These are phyloP conservation scores for Dissophora ornata DNA, from an alignment of 192 early-diverging fungal species.

Conservation along the genomic window DNA sequence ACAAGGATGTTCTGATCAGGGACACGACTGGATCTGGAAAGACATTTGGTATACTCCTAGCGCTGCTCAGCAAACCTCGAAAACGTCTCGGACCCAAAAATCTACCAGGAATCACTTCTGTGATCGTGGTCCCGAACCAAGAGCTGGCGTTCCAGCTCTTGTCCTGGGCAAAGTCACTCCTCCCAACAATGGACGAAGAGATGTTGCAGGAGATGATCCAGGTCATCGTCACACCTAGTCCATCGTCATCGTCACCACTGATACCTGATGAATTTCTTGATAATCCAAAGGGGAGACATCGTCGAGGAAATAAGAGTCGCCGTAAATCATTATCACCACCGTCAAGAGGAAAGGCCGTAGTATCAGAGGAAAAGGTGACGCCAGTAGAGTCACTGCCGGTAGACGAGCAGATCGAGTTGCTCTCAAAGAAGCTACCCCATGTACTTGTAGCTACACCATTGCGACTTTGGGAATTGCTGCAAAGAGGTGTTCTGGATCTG, in stretches of 20 bases:
- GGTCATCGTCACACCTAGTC: constrained; percentile 9
- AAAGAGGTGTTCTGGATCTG: constrained; percentile 41
- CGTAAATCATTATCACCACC: too few relatives aligned
- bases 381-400: too few relatives aligned
- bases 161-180: constrained; percentile 55
- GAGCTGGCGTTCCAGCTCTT: constrained; percentile 64
- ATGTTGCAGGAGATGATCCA: constrained; percentile 38
- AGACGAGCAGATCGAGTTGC: constrained; percentile 26
- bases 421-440: constrained; percentile 37
- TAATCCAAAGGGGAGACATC: not conserved
- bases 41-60: constrained; percentile 62
- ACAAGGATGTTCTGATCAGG: constrained; percentile 60
- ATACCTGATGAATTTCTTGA: not conserved
- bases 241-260: not conserved
- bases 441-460: constrained; percentile 58
- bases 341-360: too few relatives aligned
- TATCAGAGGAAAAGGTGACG: too few relatives aligned
- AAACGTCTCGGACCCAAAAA: not conserved
- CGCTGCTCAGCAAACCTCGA: constrained; percentile 54
- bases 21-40: constrained; percentile 69
- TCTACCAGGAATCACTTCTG: constrained; percentile 41
- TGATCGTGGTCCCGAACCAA: constrained; percentile 64
- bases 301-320: not conserved
- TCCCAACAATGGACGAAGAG: constrained; percentile 17
- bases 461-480: constrained; percentile 42